Evolutionary conservation across 73 alveolate species (phyloP).

Genomic region (Paramecium caudatum): DNA sequence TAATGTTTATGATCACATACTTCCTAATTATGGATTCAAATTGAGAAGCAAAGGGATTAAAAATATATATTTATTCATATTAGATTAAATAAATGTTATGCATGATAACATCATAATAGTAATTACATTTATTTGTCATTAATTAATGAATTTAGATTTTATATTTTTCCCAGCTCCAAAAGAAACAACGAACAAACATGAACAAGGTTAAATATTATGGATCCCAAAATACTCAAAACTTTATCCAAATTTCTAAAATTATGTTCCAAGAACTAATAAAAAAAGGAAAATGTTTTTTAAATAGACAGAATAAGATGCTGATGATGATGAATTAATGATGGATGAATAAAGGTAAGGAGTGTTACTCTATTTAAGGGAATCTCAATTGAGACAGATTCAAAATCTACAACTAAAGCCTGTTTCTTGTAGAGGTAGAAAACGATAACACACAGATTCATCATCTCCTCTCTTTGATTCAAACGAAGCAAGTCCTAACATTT

Average conservation of each 20-base stretch:
- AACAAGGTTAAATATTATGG: slow-evolving; percentile 36
- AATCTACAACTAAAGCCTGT: background rate
- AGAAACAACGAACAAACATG: background rate
- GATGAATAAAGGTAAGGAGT: too few relatives aligned
- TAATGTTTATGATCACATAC: too few relatives aligned
- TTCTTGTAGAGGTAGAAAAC: background rate
- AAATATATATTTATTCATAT: too few relatives aligned
- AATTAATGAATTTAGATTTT: slow-evolving; percentile 58
- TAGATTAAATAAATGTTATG: too few relatives aligned
- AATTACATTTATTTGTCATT: too few relatives aligned
- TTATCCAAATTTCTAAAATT: slow-evolving; percentile 32
- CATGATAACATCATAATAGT: too few relatives aligned
- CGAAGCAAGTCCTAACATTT: slow-evolving; percentile 41
- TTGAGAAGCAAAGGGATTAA: too few relatives aligned
- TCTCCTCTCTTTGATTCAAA: slow-evolving; percentile 5
- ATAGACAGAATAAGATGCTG: background rate
- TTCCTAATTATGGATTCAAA: too few relatives aligned
- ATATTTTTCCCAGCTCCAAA: slow-evolving; percentile 58
- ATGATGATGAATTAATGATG: slow-evolving; percentile 45
- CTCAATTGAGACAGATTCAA: background rate
- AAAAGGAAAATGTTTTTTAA: background rate
- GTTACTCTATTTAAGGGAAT: background rate
- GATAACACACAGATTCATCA: background rate
- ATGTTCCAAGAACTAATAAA: slow-evolving; percentile 29
- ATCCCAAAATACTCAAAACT: slow-evolving; percentile 31